Conservation (phyloP, 495 filamentous ascomycete genomes). For the Aspergillus wentii region DNA sequence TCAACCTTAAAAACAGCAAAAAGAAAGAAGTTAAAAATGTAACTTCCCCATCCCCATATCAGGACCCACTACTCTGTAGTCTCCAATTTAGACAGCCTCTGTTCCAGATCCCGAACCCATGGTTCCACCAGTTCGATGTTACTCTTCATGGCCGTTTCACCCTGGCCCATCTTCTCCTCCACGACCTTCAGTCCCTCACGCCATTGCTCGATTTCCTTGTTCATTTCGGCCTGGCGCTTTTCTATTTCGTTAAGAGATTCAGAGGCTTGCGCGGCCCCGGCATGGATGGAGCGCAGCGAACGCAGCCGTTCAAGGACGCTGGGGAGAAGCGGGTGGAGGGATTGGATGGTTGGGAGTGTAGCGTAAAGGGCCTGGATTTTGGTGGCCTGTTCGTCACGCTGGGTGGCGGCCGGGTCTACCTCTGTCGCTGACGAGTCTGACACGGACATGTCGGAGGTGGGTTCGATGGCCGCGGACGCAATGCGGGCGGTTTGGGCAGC, state of each 20-base stretch:
- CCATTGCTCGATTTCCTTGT: slow-evolving; percentile 79
- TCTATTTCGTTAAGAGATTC: slow-evolving; percentile 73
- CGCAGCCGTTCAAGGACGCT: slow-evolving; percentile 79
- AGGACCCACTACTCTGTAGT: slow-evolving; percentile 11
- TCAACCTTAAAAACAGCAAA: slow-evolving; percentile 6
- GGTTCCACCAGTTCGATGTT: slow-evolving; percentile 79
- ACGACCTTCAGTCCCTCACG: slow-evolving; percentile 73
- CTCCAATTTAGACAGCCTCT: slow-evolving; percentile 56
- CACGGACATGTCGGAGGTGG: slow-evolving; percentile 36
- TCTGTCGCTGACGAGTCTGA: slow-evolving; percentile 48
- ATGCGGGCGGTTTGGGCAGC: slow-evolving; percentile 55
- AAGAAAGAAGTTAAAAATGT: slow-evolving; percentile 2
- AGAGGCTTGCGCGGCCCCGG: slow-evolving; percentile 81
- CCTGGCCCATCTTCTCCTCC: slow-evolving; percentile 64
- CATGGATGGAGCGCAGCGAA: slow-evolving; percentile 78
- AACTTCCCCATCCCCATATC: background rate
- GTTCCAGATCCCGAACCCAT: slow-evolving; percentile 88
- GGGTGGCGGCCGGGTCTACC: slow-evolving; percentile 19
- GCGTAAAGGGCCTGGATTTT: slow-evolving; percentile 93
- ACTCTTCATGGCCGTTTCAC: slow-evolving; percentile 60
- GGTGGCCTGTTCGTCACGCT: slow-evolving; percentile 62
- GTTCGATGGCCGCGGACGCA: slow-evolving; percentile 35
- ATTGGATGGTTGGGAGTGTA: slow-evolving; percentile 84
- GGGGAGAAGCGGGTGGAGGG: slow-evolving; percentile 76
- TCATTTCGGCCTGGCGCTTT: slow-evolving; percentile 76